Percentiles rank a stretch among this genome's conserved stretches.
Evolutionary conservation across 2,329 filamentous ascomycete genomes (phyloP).

Genomic region (Venturia nashicola): DNA sequence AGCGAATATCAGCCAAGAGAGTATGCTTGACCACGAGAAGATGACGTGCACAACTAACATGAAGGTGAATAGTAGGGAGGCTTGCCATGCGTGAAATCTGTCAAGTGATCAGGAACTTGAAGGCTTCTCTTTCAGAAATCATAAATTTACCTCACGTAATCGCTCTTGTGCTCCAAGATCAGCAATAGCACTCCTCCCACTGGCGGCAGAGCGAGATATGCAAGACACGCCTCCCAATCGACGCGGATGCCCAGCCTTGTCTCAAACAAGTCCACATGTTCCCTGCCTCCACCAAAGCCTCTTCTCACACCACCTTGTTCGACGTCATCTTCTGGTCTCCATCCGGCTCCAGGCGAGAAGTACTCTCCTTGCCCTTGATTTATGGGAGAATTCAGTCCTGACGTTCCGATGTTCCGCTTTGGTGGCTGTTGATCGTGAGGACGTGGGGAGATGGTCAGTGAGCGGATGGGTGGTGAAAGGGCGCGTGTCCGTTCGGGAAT

Average conservation of each 20-base stretch:
- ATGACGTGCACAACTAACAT: slow-evolving; percentile 67
- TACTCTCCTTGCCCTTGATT: not conserved
- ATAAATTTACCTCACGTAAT: slow-evolving; percentile 73
- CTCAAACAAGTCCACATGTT: slow-evolving; percentile 69
- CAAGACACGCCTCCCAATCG: slow-evolving; percentile 81
- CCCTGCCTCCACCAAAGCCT: slow-evolving; percentile 31
- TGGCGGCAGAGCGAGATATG: slow-evolving; percentile 77
- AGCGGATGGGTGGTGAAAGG: slow-evolving; percentile 53
- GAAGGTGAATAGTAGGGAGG: slow-evolving; percentile 66
- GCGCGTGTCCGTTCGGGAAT: slow-evolving; percentile 74
- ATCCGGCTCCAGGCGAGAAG: slow-evolving; percentile 15
- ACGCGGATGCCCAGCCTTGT: slow-evolving; percentile 78
- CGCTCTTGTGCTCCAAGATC: slow-evolving; percentile 83
- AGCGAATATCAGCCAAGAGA: slow-evolving; percentile 74
- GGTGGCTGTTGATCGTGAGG: slow-evolving; percentile 29
- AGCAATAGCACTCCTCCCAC: slow-evolving; percentile 74
- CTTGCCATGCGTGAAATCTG: slow-evolving; percentile 96
- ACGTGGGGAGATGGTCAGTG: slow-evolving; percentile 38
- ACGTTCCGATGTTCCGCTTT: slow-evolving; percentile 14
- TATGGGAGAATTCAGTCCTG: slow-evolving; percentile 13
- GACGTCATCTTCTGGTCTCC: slow-evolving; percentile 16
- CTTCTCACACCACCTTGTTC: slow-evolving; percentile 18
- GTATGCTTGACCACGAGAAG: slow-evolving; percentile 70
- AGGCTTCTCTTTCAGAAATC: not conserved
- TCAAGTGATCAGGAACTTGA: not conserved